Conservation (phyloP, 2,329 filamentous ascomycete genomes). For the Diaporthe sp. region DNA sequence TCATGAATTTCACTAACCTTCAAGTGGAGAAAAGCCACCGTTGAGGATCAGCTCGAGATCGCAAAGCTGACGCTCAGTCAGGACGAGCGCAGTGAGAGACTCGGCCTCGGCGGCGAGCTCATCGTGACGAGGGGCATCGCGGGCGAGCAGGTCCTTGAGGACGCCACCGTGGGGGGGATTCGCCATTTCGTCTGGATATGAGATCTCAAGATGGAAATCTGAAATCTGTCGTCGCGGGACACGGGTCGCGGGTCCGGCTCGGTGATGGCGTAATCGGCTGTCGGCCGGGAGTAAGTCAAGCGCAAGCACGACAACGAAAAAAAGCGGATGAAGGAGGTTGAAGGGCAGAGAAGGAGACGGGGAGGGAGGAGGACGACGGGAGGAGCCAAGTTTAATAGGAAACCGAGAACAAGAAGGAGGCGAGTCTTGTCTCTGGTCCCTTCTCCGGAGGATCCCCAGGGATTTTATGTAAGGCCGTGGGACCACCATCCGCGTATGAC, state of each 20-base stretch:
- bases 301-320: constrained; percentile 20
- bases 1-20: constrained; percentile 75
- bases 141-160: constrained; percentile 97
- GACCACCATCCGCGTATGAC: constrained; percentile 35
- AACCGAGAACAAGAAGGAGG: constrained; percentile 20
- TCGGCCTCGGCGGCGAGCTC: constrained; percentile 89
- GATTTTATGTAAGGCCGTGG: constrained; percentile 36
- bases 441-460: constrained; percentile 27
- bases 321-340: not conserved
- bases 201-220: constrained; percentile 19
- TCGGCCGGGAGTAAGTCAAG: constrained; percentile 34
- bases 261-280: constrained; percentile 30
- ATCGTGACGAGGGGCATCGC: constrained; percentile 86
- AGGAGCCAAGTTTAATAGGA: constrained; percentile 7
- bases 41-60: constrained; percentile 98
- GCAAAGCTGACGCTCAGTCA: constrained; percentile 95
- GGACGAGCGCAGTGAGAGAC: constrained; percentile 83
- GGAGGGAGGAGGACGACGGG: not conserved
- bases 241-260: constrained; percentile 26
- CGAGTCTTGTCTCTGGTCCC: constrained; percentile 15
- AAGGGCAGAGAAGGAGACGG: constrained; percentile 20
- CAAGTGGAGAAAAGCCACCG: constrained; percentile 96
- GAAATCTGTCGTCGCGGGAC: constrained; percentile 14
- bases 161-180: constrained; percentile 87
- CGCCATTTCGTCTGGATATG: constrained; percentile 63